These are phyloP conservation scores for Mesotaenium endlicherianum DNA, from an alignment of 139 green algal genomes.

Conservation along the genomic window DNA sequence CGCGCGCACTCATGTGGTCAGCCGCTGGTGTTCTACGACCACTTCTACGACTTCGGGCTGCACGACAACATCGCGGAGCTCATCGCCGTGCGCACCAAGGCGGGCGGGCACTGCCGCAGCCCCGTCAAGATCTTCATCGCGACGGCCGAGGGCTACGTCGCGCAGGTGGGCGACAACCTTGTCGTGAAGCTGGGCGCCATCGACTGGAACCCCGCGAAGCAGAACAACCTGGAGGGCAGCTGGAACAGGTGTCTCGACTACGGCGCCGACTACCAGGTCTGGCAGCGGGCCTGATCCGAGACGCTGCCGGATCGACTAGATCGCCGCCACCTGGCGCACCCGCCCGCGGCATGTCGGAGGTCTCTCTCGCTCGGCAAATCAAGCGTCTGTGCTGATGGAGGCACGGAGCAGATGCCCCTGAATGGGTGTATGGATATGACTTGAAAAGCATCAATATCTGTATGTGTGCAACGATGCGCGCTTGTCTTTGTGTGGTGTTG, in stretches of 20 bases:
- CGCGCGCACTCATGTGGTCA: too few relatives aligned
- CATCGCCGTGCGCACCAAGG: constrained; percentile 45
- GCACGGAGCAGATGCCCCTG: too few relatives aligned
- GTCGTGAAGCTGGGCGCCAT: constrained; percentile 38
- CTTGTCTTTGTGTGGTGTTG: too few relatives aligned
- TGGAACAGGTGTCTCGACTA: constrained; percentile 36
- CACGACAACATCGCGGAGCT: constrained; percentile 50
- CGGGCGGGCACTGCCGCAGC: constrained; percentile 52
- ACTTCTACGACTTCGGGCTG: constrained; percentile 56
- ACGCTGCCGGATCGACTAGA: too few relatives aligned
- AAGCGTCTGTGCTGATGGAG: too few relatives aligned
- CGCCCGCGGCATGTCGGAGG: too few relatives aligned
- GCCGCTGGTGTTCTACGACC: constrained; percentile 64
- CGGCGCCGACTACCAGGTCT: constrained; percentile 24
- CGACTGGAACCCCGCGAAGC: constrained; percentile 40
- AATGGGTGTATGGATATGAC: too few relatives aligned
- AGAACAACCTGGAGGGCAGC: constrained; percentile 34
- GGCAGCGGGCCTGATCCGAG: constrained; percentile 18
- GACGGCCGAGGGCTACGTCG: constrained; percentile 56
- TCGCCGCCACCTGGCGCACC: too few relatives aligned
- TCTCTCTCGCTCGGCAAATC: too few relatives aligned
- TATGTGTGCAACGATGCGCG: too few relatives aligned
- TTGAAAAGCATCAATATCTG: too few relatives aligned
- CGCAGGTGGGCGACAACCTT: constrained; percentile 53
- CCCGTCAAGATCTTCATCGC: constrained; percentile 58